Conservation (phyloP, 2,329 filamentous ascomycete genomes). For the Phoma sp. region DNA sequence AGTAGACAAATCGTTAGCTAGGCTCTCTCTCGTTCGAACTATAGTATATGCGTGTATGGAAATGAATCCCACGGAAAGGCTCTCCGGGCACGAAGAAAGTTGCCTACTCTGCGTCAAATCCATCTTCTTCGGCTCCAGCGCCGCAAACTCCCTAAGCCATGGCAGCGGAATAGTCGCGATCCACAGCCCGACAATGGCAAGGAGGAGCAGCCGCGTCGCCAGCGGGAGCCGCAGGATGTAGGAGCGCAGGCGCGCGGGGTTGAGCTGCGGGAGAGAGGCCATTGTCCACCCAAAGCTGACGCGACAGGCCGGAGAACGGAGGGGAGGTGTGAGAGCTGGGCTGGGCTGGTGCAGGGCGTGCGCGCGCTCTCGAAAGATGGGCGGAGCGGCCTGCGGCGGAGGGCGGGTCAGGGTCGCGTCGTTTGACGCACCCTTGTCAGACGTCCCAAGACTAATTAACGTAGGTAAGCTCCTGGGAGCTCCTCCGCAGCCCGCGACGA, state of each 20-base stretch:
- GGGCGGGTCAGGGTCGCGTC: not conserved
- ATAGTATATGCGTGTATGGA: too few relatives aligned
- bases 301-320: slow-evolving; percentile 7
- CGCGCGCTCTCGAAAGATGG: slow-evolving; percentile 22
- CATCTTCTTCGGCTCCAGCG: slow-evolving; percentile 78
- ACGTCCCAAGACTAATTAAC: too few relatives aligned
- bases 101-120: slow-evolving; percentile 71
- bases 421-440: too few relatives aligned
- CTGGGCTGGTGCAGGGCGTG: slow-evolving; percentile 2
- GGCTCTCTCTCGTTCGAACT: too few relatives aligned
- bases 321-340: slow-evolving; percentile 6
- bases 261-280: slow-evolving; percentile 65
- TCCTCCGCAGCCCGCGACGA: too few relatives aligned
- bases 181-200: slow-evolving; percentile 73
- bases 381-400: not conserved
- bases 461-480: too few relatives aligned
- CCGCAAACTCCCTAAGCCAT: slow-evolving; percentile 79
- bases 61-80: too few relatives aligned
- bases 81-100: not conserved
- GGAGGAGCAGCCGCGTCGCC: slow-evolving; percentile 75
- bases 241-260: slow-evolving; percentile 74
- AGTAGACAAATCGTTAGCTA: not conserved
- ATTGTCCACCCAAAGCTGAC: slow-evolving; percentile 25
- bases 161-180: slow-evolving; percentile 70
- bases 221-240: slow-evolving; percentile 87